Evolutionary conservation across 257 asterid species (phyloP), one percentile per base, ranked within the genome.

Genomic region (Solanum piurae): DNA sequence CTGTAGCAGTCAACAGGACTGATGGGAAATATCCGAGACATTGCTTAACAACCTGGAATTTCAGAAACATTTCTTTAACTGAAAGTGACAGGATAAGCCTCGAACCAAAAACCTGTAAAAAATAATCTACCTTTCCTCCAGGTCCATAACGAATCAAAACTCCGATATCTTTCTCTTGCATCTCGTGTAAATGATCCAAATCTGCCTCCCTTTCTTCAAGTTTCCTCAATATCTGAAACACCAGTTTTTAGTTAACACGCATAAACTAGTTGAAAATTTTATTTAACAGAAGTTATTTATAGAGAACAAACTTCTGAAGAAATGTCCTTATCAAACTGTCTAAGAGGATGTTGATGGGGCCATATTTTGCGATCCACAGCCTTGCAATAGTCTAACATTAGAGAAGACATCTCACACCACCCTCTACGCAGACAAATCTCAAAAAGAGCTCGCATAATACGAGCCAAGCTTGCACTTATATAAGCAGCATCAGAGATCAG

Each of bases 351-450:
- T 86, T 93, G 99, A 90, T 95, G 98, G 83, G 98, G 98, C 99
- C 99, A 97, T 89, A 95, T 90, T 91, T 94, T 95, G 90, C 98
- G 99, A 92, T 97, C 99, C 90, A 97, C 98, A 71, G 99, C 98
- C 93, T 97, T 97, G 93, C 99, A 97, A 89, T 93, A 95, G 88
- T 95, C 98, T 90, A 97, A 91, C 97, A 95, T 91, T 89, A 94
- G 89, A 72, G 95, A 92, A 86, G 98, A 69, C 99, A 95, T 95
- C 92, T 95, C 99, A 92, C 98, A 95, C 99, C 99, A 97, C 86
- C 99, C 98, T 90, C 95, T 92, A 71, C 98, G 94, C 91, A 97
- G 89, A 91, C 99, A 97, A 90, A 95, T 94, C 92, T 97, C 99
- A 95, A 94, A 97, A 86, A 97, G 90, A 36, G 99, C 99, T 85